Conservation (phyloP, 1,284 basidiomycete genomes). For the Inonotus obliquus region DNA sequence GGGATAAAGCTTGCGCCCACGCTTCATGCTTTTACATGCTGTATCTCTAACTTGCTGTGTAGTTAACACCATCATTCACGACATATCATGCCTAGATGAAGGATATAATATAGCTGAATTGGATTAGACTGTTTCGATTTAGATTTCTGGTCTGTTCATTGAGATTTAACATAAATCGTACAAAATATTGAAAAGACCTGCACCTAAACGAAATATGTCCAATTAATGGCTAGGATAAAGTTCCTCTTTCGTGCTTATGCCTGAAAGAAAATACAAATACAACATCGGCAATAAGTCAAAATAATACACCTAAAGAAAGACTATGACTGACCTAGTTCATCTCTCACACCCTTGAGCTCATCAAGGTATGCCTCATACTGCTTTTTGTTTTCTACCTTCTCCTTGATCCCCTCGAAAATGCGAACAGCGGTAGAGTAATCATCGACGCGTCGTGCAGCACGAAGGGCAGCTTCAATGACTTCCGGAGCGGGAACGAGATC, state of each 20-base stretch:
- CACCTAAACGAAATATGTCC: slow-evolving; percentile 1
- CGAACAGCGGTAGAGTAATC: slow-evolving; percentile 96
- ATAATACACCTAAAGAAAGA: not conserved
- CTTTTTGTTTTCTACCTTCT: slow-evolving; percentile 93
- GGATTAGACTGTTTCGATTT: not conserved
- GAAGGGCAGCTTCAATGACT: slow-evolving; percentile 88
- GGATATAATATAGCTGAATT: not conserved
- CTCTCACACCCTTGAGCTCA: slow-evolving; percentile 79
- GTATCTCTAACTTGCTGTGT: not conserved
- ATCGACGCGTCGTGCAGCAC: slow-evolving; percentile 88
- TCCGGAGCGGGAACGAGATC: slow-evolving; percentile 91
- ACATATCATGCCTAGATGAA: not conserved
- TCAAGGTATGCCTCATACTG: slow-evolving; percentile 90
- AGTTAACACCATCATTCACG: not conserved
- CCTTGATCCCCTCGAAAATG: slow-evolving; percentile 88
- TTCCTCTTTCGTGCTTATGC: slow-evolving; percentile 43
- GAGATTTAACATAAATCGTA: not conserved
- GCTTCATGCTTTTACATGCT: too few relatives aligned
- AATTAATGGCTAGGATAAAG: slow-evolving; percentile 30
- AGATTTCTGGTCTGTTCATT: too few relatives aligned
- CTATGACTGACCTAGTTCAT: slow-evolving; percentile 81
- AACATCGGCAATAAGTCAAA: not conserved
- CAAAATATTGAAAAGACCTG: not conserved
- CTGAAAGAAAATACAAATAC: too few relatives aligned
- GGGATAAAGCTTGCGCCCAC: too few relatives aligned